These are phyloP conservation scores for Abelmoschus esculentus DNA, from an alignment of 345 rosid species.

Conservation along the genomic window DNA sequence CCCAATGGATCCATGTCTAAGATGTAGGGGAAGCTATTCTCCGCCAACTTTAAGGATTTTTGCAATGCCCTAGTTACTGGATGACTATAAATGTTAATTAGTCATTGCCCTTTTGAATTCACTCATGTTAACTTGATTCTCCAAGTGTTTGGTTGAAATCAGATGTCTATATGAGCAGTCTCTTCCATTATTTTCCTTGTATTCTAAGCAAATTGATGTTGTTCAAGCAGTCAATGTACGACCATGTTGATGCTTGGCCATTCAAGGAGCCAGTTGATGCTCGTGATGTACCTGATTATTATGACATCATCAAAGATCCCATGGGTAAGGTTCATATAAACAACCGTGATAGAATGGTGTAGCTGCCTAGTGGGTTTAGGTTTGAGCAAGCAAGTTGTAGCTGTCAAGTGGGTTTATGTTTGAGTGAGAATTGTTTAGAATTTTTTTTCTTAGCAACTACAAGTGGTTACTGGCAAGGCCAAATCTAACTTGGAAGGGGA, in stretches of 20 bases:
- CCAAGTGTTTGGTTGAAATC: not conserved
- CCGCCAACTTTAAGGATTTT: not conserved
- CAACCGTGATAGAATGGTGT: not conserved
- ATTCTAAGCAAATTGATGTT: conserved; percentile 11
- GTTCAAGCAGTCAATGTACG: conserved; percentile 72
- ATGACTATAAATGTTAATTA: not conserved
- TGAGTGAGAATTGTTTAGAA: not conserved
- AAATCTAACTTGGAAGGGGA: not conserved
- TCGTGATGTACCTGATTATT: conserved; percentile 96
- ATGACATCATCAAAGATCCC: conserved; percentile 96
- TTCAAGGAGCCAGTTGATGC: conserved; percentile 94
- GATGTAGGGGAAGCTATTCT: not conserved
- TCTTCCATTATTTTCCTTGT: not conserved
- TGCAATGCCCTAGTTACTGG: not conserved
- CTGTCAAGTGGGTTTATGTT: not conserved
- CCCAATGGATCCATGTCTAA: not conserved
- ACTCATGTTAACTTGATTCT: not conserved
- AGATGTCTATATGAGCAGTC: not conserved
- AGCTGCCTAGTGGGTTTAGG: no score
- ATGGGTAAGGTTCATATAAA: conserved; percentile 52
- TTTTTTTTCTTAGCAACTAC: not conserved
- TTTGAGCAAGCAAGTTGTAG: not conserved
- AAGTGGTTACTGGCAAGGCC: not conserved
- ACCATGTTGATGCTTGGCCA: conserved; percentile 97
- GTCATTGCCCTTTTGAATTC: not conserved